These are phyloP conservation scores for Apophysomyces elegans DNA, from an alignment of 371 early-diverging fungal genomes.

Conservation along the genomic window DNA sequence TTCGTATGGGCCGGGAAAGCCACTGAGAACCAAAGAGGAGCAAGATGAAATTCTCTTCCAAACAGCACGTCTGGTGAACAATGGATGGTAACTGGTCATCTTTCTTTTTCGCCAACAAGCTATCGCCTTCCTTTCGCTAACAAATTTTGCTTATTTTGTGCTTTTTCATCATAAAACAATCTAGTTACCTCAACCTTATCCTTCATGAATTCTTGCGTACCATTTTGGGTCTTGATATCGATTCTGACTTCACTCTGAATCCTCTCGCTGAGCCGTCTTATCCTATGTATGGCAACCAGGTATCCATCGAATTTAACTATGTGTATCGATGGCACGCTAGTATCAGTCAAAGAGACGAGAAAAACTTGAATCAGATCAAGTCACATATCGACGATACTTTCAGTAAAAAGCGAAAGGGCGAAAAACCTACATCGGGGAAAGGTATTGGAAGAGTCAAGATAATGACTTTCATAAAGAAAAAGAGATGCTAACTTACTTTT, in stretches of 20 bases:
- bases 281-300: constrained; percentile 51
- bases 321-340: constrained; percentile 60
- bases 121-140: too few relatives aligned
- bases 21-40: constrained; percentile 28
- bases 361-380: constrained; percentile 42
- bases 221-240: constrained; percentile 46
- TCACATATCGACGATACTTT: not conserved
- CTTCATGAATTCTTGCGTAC: constrained; percentile 53
- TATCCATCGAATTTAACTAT: constrained; percentile 55
- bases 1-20: constrained; percentile 35
- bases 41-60: constrained; percentile 59
- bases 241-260: constrained; percentile 41
- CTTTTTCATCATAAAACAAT: not conserved
- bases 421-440: constrained; percentile 24
- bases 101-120: too few relatives aligned
- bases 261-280: constrained; percentile 25
- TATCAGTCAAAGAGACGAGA: constrained; percentile 43
- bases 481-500: too few relatives aligned
- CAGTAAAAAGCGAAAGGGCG: not conserved
- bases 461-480: not conserved
- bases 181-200: constrained; percentile 43
- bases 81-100: constrained; percentile 32
- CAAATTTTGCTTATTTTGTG: too few relatives aligned
- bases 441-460: constrained; percentile 33
- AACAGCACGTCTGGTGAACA: constrained; percentile 56